Conservation (phyloP, 176 grass and related monocot species). For the Cenchrus americanus region DNA sequence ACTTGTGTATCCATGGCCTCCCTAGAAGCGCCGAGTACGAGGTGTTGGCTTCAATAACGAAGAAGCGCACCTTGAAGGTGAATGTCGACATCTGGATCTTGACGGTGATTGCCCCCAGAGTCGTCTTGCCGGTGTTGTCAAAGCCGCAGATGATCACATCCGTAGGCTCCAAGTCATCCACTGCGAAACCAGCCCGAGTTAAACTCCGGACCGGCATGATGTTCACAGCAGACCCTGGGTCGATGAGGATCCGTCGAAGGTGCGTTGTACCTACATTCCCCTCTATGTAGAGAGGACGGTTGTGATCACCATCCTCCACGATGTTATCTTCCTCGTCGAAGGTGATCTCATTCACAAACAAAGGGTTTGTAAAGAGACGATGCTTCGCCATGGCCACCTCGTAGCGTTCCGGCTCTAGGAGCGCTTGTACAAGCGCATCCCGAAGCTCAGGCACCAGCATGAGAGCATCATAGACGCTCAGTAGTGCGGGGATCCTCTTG, state of each 20-base stretch:
- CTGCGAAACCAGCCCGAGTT: background rate
- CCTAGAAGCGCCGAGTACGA: background rate
- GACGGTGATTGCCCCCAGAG: background rate
- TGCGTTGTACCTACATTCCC: background rate
- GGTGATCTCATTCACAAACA: background rate
- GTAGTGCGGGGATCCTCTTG: background rate
- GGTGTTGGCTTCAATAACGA: background rate
- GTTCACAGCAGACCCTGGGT: background rate
- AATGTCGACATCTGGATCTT: background rate
- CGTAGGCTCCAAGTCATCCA: background rate
- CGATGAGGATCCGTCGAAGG: background rate
- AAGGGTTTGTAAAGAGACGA: background rate
- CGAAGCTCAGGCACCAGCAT: background rate
- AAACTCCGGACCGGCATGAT: background rate
- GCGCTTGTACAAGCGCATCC: background rate
- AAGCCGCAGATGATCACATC: background rate
- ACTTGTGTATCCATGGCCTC: slow-evolving; percentile 5
- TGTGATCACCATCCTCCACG: background rate
- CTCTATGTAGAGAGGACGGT: background rate
- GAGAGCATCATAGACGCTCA: background rate
- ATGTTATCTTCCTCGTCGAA: background rate
- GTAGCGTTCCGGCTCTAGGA: background rate
- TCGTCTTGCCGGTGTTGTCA: background rate
- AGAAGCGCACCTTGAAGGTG: slow-evolving; percentile 14
- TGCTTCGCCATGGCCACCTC: background rate